Evolutionary conservation across 805 yeast genomes (phyloP), one percentile per base, ranked within the genome.

Genomic region (Wickerhamiella azyma): DNA sequence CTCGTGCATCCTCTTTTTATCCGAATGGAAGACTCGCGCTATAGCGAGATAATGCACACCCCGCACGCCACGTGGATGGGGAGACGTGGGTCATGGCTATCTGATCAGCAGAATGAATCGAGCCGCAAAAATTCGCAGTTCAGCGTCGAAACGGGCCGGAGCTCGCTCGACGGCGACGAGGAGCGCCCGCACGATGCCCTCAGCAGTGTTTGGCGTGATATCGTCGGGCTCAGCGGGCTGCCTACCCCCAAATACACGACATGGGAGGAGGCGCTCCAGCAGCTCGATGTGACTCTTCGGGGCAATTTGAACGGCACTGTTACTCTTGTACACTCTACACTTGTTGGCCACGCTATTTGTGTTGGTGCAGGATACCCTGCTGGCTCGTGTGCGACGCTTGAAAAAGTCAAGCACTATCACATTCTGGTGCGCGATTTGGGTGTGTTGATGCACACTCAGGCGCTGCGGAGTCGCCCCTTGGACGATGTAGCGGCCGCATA

Each of bases 91-190:
- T 30, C 33, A 7, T 30, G 33, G 33, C 16, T 30, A 2, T 10
- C 16, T 6, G 33, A 30, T 13, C 11, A 28, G 8, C 33, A 30
- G 16, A 30, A 2, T n/a, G 33, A 13, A 7, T 13, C 14, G 33
- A 41, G 44, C 26, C 44, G 44, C 17, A 41, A 41, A 21, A 41
- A 41, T 30, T 33, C 38, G n/a, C 36, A 41, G 10, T 33, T 33
- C 19, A 41, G 44, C 37, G 38, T 33, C 5, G 17, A 28, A 2
- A 41, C 44, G 33, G 28, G 9, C 2, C 29, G 33, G 6, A 41
- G 38, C 19, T 21, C 18, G n/a, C 19, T n/a, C 16, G 21, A 26
- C 26, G 38, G 28, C 13, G 44, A 41, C 16, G 35, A 33, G 16
- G 26, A 19, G 32, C 18, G 6, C 3, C 9, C 16, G 7, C 21